A percentile compares a stretch with the other conserved stretches of the same genome.
Evolutionary conservation across 2,329 filamentous ascomycete genomes (phyloP).

Genomic region (Ophiostoma pallidulum): DNA sequence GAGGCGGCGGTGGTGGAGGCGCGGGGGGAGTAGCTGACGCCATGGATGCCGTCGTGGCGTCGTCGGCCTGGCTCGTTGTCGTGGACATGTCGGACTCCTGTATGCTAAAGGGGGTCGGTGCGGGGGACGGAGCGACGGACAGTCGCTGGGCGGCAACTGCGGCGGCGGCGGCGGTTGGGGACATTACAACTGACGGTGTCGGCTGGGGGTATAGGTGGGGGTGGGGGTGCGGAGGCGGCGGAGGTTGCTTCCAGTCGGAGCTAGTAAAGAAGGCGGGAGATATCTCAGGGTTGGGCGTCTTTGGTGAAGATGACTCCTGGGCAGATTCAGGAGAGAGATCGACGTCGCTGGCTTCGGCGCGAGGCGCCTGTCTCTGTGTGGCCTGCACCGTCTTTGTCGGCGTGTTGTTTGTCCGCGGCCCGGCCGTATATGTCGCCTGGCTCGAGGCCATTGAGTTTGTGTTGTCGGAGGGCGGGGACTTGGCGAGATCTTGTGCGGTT

Average conservation of each 20-base stretch:
- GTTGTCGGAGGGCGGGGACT: slow-evolving; percentile 42
- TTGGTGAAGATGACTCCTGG: slow-evolving; percentile 50
- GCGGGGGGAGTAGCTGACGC: slow-evolving; percentile 35
- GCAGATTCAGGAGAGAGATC: slow-evolving; percentile 43
- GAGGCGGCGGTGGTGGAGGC: slow-evolving; percentile 67
- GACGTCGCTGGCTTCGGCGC: slow-evolving; percentile 31
- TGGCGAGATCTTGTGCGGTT: slow-evolving; percentile 35
- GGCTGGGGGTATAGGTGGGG: slow-evolving; percentile 21
- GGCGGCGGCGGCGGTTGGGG: background rate
- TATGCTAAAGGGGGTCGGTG: slow-evolving; percentile 5
- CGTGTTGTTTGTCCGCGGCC: background rate
- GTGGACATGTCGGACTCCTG: slow-evolving; percentile 6
- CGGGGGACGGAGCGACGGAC: slow-evolving; percentile 17
- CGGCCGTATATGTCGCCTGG: slow-evolving; percentile 39
- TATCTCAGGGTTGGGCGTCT: slow-evolving; percentile 41
- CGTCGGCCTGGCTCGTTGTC: background rate
- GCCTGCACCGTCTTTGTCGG: background rate
- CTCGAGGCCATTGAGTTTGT: slow-evolving; percentile 43
- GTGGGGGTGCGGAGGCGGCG: slow-evolving; percentile 37
- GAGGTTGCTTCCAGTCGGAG: slow-evolving; percentile 30
- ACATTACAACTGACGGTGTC: background rate
- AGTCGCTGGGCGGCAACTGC: slow-evolving; percentile 24
- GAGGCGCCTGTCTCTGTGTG: slow-evolving; percentile 12
- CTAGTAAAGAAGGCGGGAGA: slow-evolving; percentile 12
- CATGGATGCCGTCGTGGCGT: slow-evolving; percentile 4